phyloP scores from a whole-genome alignment of 2,329 filamentous ascomycete species.

The Pseudogymnoascus sp. region DNA sequence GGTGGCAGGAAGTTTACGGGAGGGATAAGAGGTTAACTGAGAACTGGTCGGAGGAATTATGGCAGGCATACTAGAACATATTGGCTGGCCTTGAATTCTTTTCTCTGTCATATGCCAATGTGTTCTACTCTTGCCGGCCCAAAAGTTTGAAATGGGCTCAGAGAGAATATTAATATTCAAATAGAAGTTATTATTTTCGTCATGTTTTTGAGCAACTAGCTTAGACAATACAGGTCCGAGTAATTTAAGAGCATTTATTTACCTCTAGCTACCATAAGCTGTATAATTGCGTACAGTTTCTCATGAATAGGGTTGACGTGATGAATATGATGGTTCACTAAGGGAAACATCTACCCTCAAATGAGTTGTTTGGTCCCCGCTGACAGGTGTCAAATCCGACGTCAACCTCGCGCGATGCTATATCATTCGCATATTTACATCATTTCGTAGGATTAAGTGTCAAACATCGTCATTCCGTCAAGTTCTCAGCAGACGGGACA shows the following conservation, averaged over 20 bases:
- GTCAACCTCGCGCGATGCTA: neutral
- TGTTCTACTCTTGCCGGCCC: too few relatives aligned
- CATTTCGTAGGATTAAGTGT: neutral
- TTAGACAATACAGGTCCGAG: neutral
- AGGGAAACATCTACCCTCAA: neutral
- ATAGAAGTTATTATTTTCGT: neutral
- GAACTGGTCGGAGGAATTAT: conserved; percentile 75
- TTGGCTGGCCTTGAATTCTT: neutral
- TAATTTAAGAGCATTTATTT: neutral
- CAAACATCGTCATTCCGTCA: neutral
- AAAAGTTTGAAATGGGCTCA: too few relatives aligned
- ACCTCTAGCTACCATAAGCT: neutral
- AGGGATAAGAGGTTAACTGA: conserved; percentile 74
- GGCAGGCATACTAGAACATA: conserved; percentile 38
- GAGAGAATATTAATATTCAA: too few relatives aligned
- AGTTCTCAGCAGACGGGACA: neutral
- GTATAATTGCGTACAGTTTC: neutral
- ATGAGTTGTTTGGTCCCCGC: neutral
- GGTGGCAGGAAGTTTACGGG: conserved; percentile 83
- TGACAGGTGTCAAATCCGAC: neutral
- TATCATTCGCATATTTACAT: neutral
- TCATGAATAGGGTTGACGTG: neutral
- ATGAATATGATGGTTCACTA: neutral
- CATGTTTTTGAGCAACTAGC: neutral
- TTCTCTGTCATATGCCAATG: neutral